Base-by-base conservation (phyloP, 495 filamentous ascomycete genomes). In the Penicillium daleae region DNA sequence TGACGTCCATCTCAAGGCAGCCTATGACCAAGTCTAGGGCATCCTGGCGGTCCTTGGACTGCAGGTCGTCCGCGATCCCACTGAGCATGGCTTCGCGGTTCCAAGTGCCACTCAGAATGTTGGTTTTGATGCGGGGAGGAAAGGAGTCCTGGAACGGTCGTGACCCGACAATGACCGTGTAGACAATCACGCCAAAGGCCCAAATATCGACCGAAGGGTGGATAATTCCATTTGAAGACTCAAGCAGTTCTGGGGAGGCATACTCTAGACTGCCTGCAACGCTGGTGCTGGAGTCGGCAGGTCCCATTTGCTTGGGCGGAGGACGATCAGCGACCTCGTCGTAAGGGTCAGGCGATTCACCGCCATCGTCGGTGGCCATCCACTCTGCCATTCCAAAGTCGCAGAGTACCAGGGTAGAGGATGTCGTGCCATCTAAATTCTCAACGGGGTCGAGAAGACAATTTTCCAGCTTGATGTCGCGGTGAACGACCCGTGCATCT, bases 371-470 rank as follows among this genome's bases (percentile, higher is more conserved):
- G 32, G 76, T 82, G 15, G 79, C 78, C 66, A 90, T 81, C 77
- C 87, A 91, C 73, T 92, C 89, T 1, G 89, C 87, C 80, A 92
- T 87, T 39, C 89, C 89, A 65, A 92, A 92, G 65, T 92, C 89
- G 65, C 89, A 91, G 9, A 92, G 80, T 1, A 88, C 81, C 10
- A 92, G 70, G 27, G 84, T 84, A 3, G 87, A 88, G 8, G 76
- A 66, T 13, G 69, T 67, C 3, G 71, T 73, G 17, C 81, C 83
- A 61, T 86, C 83, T 1, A 70, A 60, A 1, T 67, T 62, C 6
- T 80, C 75, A 46, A 80, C 69, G 0, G 85, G 82, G 63, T 92
- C 88, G 26, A 92, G 67, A 10, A 92, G 81, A 63, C 89, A 92
- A 64, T 92, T 92, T 70, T 92, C 89, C 7, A 92, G 82, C 74